Conservation (phyloP, 345 rosid genomes). For the Capsella bursapastoris region DNA sequence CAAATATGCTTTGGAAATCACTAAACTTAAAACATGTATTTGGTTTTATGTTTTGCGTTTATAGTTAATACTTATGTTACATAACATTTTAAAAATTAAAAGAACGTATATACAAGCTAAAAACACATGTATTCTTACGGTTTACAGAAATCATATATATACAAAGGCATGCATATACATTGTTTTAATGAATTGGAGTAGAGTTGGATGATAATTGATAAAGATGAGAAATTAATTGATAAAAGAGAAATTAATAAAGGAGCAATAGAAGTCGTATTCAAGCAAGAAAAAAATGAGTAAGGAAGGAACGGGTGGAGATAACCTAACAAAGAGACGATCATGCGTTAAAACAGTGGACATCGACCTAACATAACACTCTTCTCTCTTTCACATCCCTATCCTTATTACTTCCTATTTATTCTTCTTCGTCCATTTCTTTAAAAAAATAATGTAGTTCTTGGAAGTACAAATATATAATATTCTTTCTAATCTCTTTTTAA, state of each 20-base stretch:
- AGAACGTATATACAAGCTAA: background rate
- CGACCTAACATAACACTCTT: constrained; percentile 42
- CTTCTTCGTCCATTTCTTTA: background rate
- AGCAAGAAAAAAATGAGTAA: constrained; percentile 29
- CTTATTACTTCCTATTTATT: constrained; percentile 19
- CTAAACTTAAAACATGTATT: background rate
- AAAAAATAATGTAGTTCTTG: background rate
- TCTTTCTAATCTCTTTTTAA: constrained; percentile 24
- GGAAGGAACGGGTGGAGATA: constrained; percentile 22
- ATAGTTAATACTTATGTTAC: background rate
- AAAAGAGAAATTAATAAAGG: constrained; percentile 4
- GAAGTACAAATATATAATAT: constrained; percentile 22
- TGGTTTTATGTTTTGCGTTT: background rate
- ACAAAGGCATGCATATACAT: background rate
- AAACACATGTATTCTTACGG: background rate
- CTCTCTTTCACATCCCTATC: constrained; percentile 32
- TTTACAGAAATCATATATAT: background rate
- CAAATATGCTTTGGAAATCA: background rate
- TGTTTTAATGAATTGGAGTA: background rate
- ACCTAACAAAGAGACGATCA: constrained; percentile 35
- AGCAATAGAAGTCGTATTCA: constrained; percentile 30
- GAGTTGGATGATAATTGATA: background rate
- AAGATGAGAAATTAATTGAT: background rate
- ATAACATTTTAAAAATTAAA: background rate
- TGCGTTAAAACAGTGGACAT: constrained; percentile 37